Evolutionary conservation across 768 basidiomycete genomes (phyloP).

Genomic region (Suillus bovinus): DNA sequence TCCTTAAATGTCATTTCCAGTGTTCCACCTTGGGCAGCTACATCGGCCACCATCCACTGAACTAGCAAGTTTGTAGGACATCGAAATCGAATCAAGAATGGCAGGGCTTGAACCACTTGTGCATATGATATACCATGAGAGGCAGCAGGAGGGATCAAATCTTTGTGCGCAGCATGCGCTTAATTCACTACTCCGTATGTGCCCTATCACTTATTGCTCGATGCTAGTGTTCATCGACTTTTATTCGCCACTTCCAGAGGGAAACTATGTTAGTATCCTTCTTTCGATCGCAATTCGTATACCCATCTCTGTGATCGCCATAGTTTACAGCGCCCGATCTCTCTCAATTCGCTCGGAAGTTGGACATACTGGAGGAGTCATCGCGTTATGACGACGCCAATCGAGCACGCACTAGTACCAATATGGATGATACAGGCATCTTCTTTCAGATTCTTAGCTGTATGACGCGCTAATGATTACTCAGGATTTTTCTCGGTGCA

Average conservation of each 20-base stretch:
- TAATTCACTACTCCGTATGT: conserved; percentile 72
- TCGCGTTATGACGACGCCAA: conserved; percentile 47
- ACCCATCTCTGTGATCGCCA: conserved; percentile 18
- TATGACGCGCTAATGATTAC: background rate
- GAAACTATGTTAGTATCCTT: conserved; percentile 45
- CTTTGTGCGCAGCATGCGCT: conserved; percentile 88
- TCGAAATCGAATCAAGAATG: conserved; percentile 41
- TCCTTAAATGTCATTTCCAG: conserved; percentile 15
- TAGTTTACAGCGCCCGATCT: conserved; percentile 83
- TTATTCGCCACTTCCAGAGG: conserved; percentile 35
- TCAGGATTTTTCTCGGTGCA: conserved; percentile 91
- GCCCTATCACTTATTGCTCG: background rate
- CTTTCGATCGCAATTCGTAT: background rate
- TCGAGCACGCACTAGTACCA: conserved; percentile 52
- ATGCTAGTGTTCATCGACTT: conserved; percentile 38
- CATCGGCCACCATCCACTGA: conserved; percentile 5
- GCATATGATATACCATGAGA: conserved; percentile 73
- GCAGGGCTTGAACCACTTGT: conserved; percentile 56
- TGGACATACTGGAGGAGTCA: conserved; percentile 66
- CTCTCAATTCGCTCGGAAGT: conserved; percentile 64
- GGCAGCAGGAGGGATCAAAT: conserved; percentile 76
- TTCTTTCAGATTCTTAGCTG: background rate
- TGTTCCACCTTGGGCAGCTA: conserved; percentile 17
- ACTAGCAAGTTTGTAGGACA: conserved; percentile 9
- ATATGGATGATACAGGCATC: conserved; percentile 91